Evolutionary conservation across 2,329 filamentous ascomycete genomes (phyloP).

Genomic region (Teratosphaeria destructans): DNA sequence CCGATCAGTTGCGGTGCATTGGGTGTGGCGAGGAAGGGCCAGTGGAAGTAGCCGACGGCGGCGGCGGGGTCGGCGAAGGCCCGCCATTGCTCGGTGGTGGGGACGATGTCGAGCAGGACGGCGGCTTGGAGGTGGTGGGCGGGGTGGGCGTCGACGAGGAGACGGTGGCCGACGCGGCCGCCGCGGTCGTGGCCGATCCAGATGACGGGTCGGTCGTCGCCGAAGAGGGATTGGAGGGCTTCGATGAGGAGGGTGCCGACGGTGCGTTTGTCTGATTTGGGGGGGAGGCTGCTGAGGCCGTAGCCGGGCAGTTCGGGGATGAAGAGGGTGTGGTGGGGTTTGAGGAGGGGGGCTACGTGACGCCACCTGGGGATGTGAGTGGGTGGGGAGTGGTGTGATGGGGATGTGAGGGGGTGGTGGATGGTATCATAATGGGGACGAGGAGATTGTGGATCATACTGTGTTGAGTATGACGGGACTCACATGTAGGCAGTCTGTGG

Average conservation of each 20-base stretch:
- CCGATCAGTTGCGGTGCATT: slow-evolving; percentile 35
- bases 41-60: slow-evolving; percentile 37
- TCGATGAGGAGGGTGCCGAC: slow-evolving; percentile 35
- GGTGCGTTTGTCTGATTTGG: slow-evolving; percentile 28
- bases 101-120: slow-evolving; percentile 41
- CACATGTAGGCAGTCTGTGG: slow-evolving; percentile 32
- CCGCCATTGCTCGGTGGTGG: slow-evolving; percentile 37
- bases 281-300: slow-evolving; percentile 30
- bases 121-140: slow-evolving; percentile 29
- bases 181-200: slow-evolving; percentile 43
- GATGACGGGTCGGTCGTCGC: slow-evolving; percentile 27
- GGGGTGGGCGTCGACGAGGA: slow-evolving; percentile 33
- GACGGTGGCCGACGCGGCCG: slow-evolving; percentile 39
- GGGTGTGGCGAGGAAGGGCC: slow-evolving; percentile 41
- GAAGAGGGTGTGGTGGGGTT: slow-evolving; percentile 33
- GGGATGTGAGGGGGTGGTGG: no score
- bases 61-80: slow-evolving; percentile 30
- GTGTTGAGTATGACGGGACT: background rate
- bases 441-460: no score
- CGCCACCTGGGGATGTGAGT: slow-evolving; percentile 13
- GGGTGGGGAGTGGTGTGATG: background rate
- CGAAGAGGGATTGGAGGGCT: slow-evolving; percentile 27
- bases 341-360: slow-evolving; percentile 29
- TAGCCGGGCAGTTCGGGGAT: slow-evolving; percentile 40
- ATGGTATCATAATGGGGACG: no score